Percentiles rank a stretch among this genome's conserved stretches.
phyloP scores from a whole-genome alignment of 2,329 filamentous ascomycete genomes.

The Beauveria sp. region DNA sequence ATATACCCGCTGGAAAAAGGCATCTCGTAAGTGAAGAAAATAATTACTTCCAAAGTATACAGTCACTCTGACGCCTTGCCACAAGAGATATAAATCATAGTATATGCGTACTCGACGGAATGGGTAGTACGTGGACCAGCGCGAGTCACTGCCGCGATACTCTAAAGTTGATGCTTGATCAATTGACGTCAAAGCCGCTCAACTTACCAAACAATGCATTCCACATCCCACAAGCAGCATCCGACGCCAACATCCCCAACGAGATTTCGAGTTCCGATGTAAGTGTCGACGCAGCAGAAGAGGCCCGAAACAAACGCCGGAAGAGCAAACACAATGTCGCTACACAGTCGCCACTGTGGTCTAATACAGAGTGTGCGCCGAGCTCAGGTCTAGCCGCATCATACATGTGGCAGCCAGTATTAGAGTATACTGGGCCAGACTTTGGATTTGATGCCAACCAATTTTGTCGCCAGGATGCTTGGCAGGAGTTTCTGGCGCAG shows the following conservation, averaged over 20 bases:
- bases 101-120: neutral
- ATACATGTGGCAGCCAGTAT: conserved; percentile 6
- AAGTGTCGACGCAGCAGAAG: neutral
- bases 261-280: neutral
- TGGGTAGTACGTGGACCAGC: neutral
- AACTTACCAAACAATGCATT: neutral
- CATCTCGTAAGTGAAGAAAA: conserved; percentile 4
- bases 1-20: conserved; percentile 20
- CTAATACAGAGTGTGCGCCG: neutral
- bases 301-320: neutral
- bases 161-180: neutral
- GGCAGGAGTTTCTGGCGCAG: neutral
- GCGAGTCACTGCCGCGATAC: neutral
- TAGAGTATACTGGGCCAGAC: conserved; percentile 11
- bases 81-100: neutral
- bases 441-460: conserved; percentile 9
- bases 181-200: neutral
- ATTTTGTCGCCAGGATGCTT: neutral
- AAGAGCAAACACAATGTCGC: neutral
- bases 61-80: neutral
- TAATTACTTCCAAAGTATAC: neutral
- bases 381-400: neutral
- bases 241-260: neutral
- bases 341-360: neutral
- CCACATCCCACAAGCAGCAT: too few species aligned